Evolutionary conservation across 345 rosid genomes (phyloP).

Genomic region (Eucalyptus rudis): DNA sequence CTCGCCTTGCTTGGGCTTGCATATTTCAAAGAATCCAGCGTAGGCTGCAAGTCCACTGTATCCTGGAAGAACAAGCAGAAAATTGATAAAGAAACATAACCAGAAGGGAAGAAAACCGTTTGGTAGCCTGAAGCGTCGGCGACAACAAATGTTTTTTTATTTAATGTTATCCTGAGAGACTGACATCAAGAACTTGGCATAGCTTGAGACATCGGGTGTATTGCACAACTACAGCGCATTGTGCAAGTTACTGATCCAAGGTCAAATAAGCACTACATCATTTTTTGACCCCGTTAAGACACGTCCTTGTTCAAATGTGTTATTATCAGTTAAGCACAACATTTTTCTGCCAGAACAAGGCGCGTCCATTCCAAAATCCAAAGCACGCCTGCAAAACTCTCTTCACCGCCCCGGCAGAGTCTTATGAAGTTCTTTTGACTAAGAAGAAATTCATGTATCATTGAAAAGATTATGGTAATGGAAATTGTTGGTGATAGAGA

Average conservation of each 20-base stretch:
- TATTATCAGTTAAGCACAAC: not conserved
- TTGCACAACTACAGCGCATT: not conserved
- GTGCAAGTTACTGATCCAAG: not conserved
- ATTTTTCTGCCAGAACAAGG: not conserved
- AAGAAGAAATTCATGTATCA: not conserved
- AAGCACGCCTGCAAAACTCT: slow-evolving; percentile 15
- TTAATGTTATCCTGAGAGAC: not conserved
- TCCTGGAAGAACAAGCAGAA: slow-evolving; percentile 5
- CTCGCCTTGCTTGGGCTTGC: slow-evolving; percentile 32
- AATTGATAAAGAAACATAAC: not conserved
- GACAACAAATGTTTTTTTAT: not conserved
- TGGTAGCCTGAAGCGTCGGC: not conserved
- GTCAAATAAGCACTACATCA: not conserved
- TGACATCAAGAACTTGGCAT: slow-evolving; percentile 5
- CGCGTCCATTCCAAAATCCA: not conserved
- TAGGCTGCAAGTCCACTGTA: slow-evolving; percentile 38
- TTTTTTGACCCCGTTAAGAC: not conserved
- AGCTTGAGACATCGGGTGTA: slow-evolving; percentile 27
- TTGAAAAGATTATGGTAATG: not conserved
- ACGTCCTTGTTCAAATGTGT: not conserved
- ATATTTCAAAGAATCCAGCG: slow-evolving; percentile 19
- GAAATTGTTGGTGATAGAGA: not conserved
- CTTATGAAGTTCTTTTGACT: not conserved
- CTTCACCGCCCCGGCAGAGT: slow-evolving; percentile 10
- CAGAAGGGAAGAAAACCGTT: not conserved